These are phyloP conservation scores for Mycocentrospora acerina DNA, from an alignment of 2,329 filamentous ascomycete genomes.

Conservation along the genomic window DNA sequence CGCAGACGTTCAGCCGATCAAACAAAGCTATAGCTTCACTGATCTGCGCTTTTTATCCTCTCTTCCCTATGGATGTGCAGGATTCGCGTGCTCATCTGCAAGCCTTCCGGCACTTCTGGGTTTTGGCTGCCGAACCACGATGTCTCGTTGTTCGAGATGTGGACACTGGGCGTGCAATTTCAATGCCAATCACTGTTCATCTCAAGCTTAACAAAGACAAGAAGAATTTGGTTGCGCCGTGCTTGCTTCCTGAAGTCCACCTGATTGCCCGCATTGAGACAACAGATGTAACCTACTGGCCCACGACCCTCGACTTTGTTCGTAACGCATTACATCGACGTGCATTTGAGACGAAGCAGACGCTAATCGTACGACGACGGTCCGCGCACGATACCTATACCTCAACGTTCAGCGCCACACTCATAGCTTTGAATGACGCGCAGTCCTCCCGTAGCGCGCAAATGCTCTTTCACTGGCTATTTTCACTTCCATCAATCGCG, in stretches of 20 bases:
- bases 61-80: conserved; percentile 85
- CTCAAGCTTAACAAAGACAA: conserved; percentile 50
- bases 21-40: conserved; percentile 84
- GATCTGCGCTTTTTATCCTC: conserved; percentile 88
- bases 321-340: conserved; percentile 61
- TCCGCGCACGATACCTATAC: conserved; percentile 56
- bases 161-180: conserved; percentile 76
- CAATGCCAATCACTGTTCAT: conserved; percentile 68
- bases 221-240: conserved; percentile 52
- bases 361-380: conserved; percentile 72
- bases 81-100: conserved; percentile 95
- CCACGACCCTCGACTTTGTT: conserved; percentile 73
- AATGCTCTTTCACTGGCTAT: conserved; percentile 71
- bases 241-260: conserved; percentile 64
- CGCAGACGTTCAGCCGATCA: conserved; percentile 85
- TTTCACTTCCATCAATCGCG: conserved; percentile 60
- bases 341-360: conserved; percentile 70
- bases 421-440: conserved; percentile 69
- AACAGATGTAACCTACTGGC: conserved; percentile 72
- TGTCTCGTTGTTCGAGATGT: conserved; percentile 88
- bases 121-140: conserved; percentile 83
- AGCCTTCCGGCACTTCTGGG: conserved; percentile 97
- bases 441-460: conserved; percentile 41
- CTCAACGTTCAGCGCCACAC: conserved; percentile 71
- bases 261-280: conserved; percentile 65